Evolutionary conservation across 2,329 filamentous ascomycete species (phyloP), one percentile per base, ranked within the genome.

Genomic region (Metarhizium robertsii): DNA sequence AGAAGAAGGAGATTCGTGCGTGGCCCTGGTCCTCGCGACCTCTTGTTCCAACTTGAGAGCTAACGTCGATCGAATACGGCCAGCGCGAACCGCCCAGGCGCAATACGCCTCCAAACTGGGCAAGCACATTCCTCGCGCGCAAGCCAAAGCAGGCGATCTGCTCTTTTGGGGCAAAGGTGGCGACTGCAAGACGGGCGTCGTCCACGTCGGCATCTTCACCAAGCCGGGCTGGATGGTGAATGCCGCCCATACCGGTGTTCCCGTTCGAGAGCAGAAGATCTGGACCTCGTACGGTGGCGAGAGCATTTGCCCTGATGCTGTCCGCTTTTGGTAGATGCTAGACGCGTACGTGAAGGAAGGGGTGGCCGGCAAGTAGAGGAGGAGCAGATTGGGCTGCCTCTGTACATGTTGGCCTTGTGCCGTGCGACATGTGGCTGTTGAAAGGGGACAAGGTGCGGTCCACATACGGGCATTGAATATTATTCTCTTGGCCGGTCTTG

Each of bases 1-100:
- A 58, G 59, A 55, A 57, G 54, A 61, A 59, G 53, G 58, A 56
- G 16, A 59, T 61, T n/a, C 59, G 59, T 60, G 51, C 49, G 49
- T 51, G 3, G 10, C 10, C 7, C 32, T 25, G 1, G 3, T 25
- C 25, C 25, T 25, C 25, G 25, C 25, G 25, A 4, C 25, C 25
- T 25, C 25, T 4, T 25, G 3, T 25, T 25, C 25, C 25, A 25
- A 25, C 1, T 25, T 25, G 25, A 25, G 25, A 25, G 32, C 32
- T 34, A 34, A 34, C 32, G 32, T 7, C 6, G 6, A 32, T n/a
- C 18, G 16, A 7, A 14, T 13, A 36, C 34, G 34, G 34, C 8
- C 4, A 61, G 59, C 59, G 18, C 59, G 58, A 45, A 60, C 58
- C 40, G 55, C 59, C 2, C 56, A 58, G 34, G 14, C 50, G 2